Evolutionary conservation across 2,329 filamentous ascomycete species (phyloP).

Genomic region (Lachnellula cervina): DNA sequence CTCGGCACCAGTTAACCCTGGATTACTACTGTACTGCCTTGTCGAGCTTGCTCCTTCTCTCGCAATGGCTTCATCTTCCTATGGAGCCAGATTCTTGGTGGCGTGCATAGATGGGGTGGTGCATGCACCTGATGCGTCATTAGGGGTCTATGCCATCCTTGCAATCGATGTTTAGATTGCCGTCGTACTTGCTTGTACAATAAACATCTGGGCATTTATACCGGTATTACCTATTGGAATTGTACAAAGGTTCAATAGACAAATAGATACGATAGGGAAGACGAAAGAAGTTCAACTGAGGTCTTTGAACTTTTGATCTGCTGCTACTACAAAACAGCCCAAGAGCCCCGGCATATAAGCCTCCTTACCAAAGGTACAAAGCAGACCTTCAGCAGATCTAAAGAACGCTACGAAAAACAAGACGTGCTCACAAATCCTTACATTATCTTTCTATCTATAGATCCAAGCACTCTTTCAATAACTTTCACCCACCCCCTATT

Average conservation of each 20-base stretch:
- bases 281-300: no score
- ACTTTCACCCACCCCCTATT: not conserved
- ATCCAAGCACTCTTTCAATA: not conserved
- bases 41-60: not conserved
- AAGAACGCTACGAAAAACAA: not conserved
- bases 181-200: no score
- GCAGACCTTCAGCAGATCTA: no score
- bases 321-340: no score
- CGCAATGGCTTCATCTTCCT: not conserved
- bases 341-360: no score
- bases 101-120: not conserved
- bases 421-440: not conserved
- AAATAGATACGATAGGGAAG: no score
- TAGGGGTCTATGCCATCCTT: constrained; percentile 17
- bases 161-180: not conserved
- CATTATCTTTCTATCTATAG: constrained; percentile 2
- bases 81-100: no score
- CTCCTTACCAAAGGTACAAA: no score
- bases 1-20: not conserved
- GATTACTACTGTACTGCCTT: not conserved
- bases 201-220: no score
- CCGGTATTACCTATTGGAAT: no score
- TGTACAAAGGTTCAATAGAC: no score
- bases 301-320: no score
- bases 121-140: constrained; percentile 7